phyloP scores from a whole-genome alignment of 441 rosid genomes.

The Eugenia klotzschiana region DNA sequence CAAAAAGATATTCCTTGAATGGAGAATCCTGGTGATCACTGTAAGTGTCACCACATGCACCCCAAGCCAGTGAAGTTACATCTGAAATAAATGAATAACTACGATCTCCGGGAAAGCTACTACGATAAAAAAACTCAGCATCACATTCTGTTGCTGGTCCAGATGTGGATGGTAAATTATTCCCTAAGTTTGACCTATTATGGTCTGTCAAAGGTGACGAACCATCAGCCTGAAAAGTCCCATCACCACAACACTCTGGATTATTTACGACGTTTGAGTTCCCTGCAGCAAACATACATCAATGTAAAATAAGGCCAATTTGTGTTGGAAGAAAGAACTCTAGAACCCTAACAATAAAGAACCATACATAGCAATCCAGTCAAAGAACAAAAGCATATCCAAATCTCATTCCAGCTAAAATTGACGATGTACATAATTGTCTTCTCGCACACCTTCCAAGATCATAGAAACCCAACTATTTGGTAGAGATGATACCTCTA shows the following conservation, averaged over 20 bases:
- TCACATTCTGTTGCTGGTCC: constrained; percentile 33
- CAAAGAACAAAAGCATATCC: not conserved
- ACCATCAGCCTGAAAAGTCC: constrained; percentile 24
- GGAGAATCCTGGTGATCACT: constrained; percentile 42
- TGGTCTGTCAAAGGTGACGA: constrained; percentile 1
- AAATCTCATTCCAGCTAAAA: not conserved
- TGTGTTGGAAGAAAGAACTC: not conserved
- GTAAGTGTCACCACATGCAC: constrained; percentile 62
- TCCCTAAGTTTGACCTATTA: constrained; percentile 29
- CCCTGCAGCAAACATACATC: constrained; percentile 21
- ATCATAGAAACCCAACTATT: not conserved
- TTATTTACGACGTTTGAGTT: constrained; percentile 14
- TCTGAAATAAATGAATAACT: constrained; percentile 44
- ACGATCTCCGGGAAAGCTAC: constrained; percentile 17
- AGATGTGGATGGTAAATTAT: constrained; percentile 29
- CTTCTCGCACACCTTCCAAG: not conserved
- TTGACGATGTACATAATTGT: not conserved
- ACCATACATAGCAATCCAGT: not conserved
- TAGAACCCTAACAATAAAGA: not conserved
- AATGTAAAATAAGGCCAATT: not conserved
- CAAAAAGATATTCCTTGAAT: constrained; percentile 73
- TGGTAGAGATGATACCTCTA: constrained; percentile 25
- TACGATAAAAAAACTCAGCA: constrained; percentile 23
- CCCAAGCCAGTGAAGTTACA: constrained; percentile 86
- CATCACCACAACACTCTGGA: constrained; percentile 14